Conservation (phyloP, 1,139 yeast genomes). For the Hyphopichia fennica region DNA sequence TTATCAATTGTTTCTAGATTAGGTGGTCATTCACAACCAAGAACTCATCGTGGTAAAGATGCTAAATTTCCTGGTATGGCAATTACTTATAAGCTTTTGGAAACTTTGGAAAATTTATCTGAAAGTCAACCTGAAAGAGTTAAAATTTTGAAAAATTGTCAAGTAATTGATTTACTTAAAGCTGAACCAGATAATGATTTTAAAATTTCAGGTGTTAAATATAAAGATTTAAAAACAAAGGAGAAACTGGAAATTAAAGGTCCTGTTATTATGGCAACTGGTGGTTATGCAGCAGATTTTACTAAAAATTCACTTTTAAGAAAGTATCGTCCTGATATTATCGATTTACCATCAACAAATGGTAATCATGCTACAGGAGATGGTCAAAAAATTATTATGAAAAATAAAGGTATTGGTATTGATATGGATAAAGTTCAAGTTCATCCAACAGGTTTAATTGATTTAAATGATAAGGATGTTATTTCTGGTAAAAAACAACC, state of each 20-base stretch:
- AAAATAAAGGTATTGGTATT: constrained; percentile 59
- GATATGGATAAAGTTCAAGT: constrained; percentile 80
- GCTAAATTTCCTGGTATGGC: constrained; percentile 76
- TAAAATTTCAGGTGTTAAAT: constrained; percentile 49
- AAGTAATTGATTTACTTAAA: constrained; percentile 53
- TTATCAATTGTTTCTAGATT: constrained; percentile 66
- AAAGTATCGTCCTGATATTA: constrained; percentile 62
- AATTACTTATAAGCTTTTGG: constrained; percentile 62
- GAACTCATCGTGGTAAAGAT: constrained; percentile 74
- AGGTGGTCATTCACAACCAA: constrained; percentile 73
- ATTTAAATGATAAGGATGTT: constrained; percentile 55
- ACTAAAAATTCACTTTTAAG: constrained; percentile 50
- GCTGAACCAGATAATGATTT: constrained; percentile 23
- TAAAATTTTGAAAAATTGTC: constrained; percentile 51
- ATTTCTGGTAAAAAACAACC: constrained; percentile 40
- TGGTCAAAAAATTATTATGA: constrained; percentile 63
- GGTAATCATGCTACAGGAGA: constrained; percentile 78
- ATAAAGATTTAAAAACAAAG: constrained; percentile 39
- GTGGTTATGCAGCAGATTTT: constrained; percentile 72
- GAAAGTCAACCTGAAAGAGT: constrained; percentile 53
- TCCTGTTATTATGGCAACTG: constrained; percentile 75
- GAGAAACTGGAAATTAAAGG: constrained; percentile 38
- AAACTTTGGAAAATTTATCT: constrained; percentile 50
- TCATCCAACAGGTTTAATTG: constrained; percentile 80
- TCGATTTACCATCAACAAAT: constrained; percentile 68